Percentiles rank a stretch among this genome's conserved stretches.
These are phyloP conservation scores for Calonectria pseudoreteaudii DNA, from an alignment of 2,329 filamentous ascomycete genomes.

Conservation along the genomic window DNA sequence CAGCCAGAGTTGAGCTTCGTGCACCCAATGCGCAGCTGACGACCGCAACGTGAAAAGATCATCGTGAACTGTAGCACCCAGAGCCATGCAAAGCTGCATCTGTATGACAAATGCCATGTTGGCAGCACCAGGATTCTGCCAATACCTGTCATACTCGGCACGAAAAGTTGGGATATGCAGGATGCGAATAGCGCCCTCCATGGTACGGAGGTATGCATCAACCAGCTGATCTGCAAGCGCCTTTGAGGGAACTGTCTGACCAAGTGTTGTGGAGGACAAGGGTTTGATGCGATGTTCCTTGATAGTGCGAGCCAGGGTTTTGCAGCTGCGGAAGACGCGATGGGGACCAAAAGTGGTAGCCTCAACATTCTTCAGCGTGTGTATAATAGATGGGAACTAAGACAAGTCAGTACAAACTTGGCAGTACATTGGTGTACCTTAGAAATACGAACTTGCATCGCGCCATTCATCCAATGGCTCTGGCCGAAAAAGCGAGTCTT, in stretches of 20 bases:
- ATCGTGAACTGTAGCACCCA: constrained; percentile 62
- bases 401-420: not conserved
- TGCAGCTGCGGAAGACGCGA: constrained; percentile 52
- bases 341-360: constrained; percentile 46
- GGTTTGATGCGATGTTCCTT: constrained; percentile 54
- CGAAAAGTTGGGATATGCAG: constrained; percentile 69
- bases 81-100: constrained; percentile 65
- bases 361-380: constrained; percentile 42
- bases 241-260: constrained; percentile 52
- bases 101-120: constrained; percentile 62
- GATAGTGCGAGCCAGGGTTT: constrained; percentile 54
- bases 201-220: constrained; percentile 64
- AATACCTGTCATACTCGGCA: constrained; percentile 64
- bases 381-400: constrained; percentile 47
- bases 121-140: constrained; percentile 54
- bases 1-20: constrained; percentile 65
- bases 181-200: constrained; percentile 68
- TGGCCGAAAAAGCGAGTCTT: constrained; percentile 61
- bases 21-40: constrained; percentile 61
- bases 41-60: constrained; percentile 56
- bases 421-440: not conserved
- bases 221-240: constrained; percentile 63
- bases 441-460: constrained; percentile 50
- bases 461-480: constrained; percentile 63
- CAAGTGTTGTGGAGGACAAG: constrained; percentile 51